Base-by-base conservation (phyloP, 495 filamentous ascomycete species). In the Coniosporium apollinis region DNA sequence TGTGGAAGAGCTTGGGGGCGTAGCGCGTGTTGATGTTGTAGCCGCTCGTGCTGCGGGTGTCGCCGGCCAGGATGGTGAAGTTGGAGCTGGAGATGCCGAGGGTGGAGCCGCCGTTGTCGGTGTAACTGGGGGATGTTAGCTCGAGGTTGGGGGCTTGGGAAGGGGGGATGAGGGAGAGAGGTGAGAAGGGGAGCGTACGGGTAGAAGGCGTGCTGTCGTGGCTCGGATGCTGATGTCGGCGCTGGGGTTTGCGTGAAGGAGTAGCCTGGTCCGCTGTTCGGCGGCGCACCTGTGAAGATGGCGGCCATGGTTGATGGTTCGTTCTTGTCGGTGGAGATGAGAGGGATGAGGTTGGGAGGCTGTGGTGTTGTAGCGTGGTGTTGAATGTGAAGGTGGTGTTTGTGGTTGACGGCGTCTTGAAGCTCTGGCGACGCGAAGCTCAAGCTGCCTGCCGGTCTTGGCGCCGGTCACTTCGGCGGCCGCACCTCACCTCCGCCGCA, bases 21-120 rank as follows among this genome's bases (percentile, higher is more conserved):
- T 79, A 84, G 34, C 89, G 79, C 19, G 85, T 82, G 66, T 96
- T 93, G 72, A 97, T 97, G 67, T 79, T 96, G 73, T 96, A 97
- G 54, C 89, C 89, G 26, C 77, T 74, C 29, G 87, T 93, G 38
- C 80, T 78, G 46, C 89, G 81, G 38, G 89, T 97, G 61, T 97
- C 89, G 56, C 89, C 89, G 29, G 89, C 89, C 52, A 97, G 69
- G 58, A 97, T 86, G 37, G 84, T 67, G 66, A 96, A 97, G 61
- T 89, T 79, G 52, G 75, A 74, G 46, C 89, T 89, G 22, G 80
- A 74, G 57, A 97, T 96, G 50, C 89, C 89, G 39, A 97, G 72
- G 19, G 89, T 94, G 34, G 83, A 91, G 46, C 89, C 89, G 43
- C 89, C 89, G 52, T 97, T 97, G 62, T 97, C 89, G 45, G 89